A percentile compares a stretch with the other conserved stretches of the same genome.
These are phyloP conservation scores for Colletotrichum sp. DNA, from an alignment of 2,329 filamentous ascomycete genomes.

Conservation along the genomic window DNA sequence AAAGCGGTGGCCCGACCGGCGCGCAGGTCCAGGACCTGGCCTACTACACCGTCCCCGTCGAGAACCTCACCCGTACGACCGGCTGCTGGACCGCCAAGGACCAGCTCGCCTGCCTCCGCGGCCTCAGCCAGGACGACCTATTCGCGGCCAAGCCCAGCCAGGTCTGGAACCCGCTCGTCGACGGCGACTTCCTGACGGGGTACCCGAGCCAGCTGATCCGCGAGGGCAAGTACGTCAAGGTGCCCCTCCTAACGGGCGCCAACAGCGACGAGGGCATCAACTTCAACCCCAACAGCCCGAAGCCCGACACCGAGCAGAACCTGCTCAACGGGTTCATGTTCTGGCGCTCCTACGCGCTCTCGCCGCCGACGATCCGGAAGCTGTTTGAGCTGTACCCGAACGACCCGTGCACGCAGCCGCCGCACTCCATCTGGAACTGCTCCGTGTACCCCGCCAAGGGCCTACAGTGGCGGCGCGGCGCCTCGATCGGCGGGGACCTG, in stretches of 20 bases:
- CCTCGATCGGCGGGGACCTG: slow-evolving; percentile 50
- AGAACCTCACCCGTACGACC: slow-evolving; percentile 38
- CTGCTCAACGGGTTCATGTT: slow-evolving; percentile 43
- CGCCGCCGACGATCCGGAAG: slow-evolving; percentile 45
- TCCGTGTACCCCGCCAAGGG: slow-evolving; percentile 35
- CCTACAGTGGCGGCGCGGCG: slow-evolving; percentile 48
- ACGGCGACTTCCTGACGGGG: slow-evolving; percentile 52
- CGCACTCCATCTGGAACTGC: slow-evolving; percentile 44
- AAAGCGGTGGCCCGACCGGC: slow-evolving; percentile 50
- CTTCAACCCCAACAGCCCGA: slow-evolving; percentile 41
- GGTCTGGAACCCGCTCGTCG: slow-evolving; percentile 48
- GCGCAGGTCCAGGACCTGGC: slow-evolving; percentile 33
- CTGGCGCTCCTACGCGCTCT: slow-evolving; percentile 53
- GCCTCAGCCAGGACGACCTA: slow-evolving; percentile 33
- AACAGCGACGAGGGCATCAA: slow-evolving; percentile 54
- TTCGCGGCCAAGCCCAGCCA: slow-evolving; percentile 39
- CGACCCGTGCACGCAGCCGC: slow-evolving; percentile 50
- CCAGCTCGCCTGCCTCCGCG: slow-evolving; percentile 41
- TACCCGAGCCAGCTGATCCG: slow-evolving; percentile 51
- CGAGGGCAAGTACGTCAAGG: slow-evolving; percentile 44
- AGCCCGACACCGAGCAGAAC: slow-evolving; percentile 44
- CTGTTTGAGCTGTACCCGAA: slow-evolving; percentile 54
- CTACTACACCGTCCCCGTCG: slow-evolving; percentile 37
- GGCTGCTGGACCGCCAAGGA: slow-evolving; percentile 38
- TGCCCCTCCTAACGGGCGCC: slow-evolving; percentile 51